These are phyloP conservation scores for Neurospora cerealis DNA, from an alignment of 495 filamentous ascomycete species.

Conservation along the genomic window DNA sequence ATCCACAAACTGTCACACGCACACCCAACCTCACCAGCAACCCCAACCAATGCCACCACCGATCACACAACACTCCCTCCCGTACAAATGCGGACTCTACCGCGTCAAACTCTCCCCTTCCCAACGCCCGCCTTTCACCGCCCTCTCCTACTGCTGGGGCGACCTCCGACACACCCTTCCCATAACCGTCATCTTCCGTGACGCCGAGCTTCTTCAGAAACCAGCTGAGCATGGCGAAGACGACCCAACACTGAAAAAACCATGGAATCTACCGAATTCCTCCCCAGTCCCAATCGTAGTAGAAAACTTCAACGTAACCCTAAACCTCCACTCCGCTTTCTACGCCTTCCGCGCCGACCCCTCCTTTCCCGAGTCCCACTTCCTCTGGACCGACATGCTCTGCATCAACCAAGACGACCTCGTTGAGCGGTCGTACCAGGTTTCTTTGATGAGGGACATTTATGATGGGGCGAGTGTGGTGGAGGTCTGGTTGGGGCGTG, in stretches of 20 bases:
- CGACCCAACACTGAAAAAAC: too few species aligned
- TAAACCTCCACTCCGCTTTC: slow-evolving; percentile 4
- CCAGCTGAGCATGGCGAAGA: too few species aligned
- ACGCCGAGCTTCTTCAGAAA: not conserved
- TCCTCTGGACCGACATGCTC: slow-evolving; percentile 8
- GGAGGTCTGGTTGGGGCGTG: slow-evolving; percentile 11
- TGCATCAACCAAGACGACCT: slow-evolving; percentile 13
- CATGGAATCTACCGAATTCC: too few species aligned
- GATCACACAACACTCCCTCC: not conserved
- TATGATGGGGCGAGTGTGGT: slow-evolving; percentile 5
- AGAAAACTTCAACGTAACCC: not conserved
- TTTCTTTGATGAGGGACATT: slow-evolving; percentile 9
- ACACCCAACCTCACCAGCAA: not conserved
- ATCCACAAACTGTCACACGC: not conserved
- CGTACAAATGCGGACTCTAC: not conserved
- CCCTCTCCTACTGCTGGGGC: not conserved
- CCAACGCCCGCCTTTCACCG: not conserved
- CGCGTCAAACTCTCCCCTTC: not conserved
- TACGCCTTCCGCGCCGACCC: slow-evolving; percentile 1
- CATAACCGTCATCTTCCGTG: not conserved
- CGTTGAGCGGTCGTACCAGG: slow-evolving; percentile 4
- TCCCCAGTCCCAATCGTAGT: not conserved
- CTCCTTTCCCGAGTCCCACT: not conserved
- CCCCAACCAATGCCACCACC: not conserved
- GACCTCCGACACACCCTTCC: not conserved